phyloP scores from a whole-genome alignment of 2,329 filamentous ascomycete species.

The Curvularia verruculosa region DNA sequence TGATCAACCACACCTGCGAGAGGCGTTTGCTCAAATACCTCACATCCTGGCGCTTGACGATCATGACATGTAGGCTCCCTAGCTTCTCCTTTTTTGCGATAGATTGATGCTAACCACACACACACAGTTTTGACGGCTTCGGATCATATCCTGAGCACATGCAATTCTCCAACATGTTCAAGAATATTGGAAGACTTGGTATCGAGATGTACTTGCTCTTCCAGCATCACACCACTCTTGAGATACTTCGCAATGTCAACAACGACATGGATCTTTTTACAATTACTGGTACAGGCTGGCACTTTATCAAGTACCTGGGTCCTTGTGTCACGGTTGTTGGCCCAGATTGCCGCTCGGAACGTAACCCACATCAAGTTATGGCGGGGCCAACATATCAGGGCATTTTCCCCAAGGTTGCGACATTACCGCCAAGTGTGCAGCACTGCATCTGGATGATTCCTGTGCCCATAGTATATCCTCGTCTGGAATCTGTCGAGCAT shows the following conservation, averaged over 20 bases:
- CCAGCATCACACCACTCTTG: conserved; percentile 95
- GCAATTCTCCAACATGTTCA: conserved; percentile 97
- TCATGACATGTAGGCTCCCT: conserved; percentile 85
- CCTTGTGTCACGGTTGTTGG: conserved; percentile 89
- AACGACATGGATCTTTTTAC: conserved; percentile 94
- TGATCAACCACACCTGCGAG: conserved; percentile 90
- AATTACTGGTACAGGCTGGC: conserved; percentile 96
- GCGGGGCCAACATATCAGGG: conserved; percentile 97
- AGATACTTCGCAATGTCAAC: conserved; percentile 86
- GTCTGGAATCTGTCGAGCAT: conserved; percentile 88
- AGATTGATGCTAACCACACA: conserved; percentile 10
- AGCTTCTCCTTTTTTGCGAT: neutral
- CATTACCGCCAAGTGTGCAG: conserved; percentile 88
- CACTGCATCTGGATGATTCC: conserved; percentile 97
- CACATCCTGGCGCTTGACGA: conserved; percentile 93
- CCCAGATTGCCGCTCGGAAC: conserved; percentile 88
- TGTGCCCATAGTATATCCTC: conserved; percentile 87
- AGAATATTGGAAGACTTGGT: conserved; percentile 93
- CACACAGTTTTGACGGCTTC: conserved; percentile 85
- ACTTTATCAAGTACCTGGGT: conserved; percentile 96
- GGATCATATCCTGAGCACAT: conserved; percentile 98
- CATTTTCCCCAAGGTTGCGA: conserved; percentile 92
- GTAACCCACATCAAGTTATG: conserved; percentile 89
- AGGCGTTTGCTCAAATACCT: conserved; percentile 97
- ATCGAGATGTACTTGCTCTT: conserved; percentile 98